Evolutionary conservation across 1,139 yeast genomes (phyloP).

Genomic region (Nakaseomyces uthaithaninus): DNA sequence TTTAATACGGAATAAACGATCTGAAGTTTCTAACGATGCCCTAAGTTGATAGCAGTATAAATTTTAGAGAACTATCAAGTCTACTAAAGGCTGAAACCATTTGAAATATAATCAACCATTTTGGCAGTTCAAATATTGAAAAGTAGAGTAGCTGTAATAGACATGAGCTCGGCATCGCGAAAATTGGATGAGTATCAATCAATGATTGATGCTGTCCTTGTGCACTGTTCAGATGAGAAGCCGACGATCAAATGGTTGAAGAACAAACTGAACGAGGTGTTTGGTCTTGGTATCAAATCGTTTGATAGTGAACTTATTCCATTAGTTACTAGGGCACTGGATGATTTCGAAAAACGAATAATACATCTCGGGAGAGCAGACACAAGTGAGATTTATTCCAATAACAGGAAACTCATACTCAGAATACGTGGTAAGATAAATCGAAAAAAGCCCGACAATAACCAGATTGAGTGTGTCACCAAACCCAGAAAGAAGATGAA

Average conservation of each 20-base stretch:
- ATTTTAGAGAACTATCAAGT: too few species aligned
- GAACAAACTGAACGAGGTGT: slow-evolving; percentile 1
- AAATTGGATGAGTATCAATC: slow-evolving; percentile 2
- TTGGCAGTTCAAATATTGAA: too few species aligned
- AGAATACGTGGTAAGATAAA: neutral
- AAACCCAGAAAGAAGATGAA: neutral
- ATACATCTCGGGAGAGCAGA: neutral
- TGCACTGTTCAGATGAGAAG: slow-evolving; percentile 1
- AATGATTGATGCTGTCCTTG: slow-evolving; percentile 4
- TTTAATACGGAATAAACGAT: too few species aligned
- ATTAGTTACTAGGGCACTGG: neutral
- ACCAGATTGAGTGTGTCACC: too few species aligned
- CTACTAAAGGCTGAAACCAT: too few species aligned
- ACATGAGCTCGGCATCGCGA: neutral
- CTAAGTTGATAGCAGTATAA: too few species aligned
- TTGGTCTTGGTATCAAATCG: slow-evolving; percentile 2
- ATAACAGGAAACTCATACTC: neutral
- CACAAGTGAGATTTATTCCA: neutral
- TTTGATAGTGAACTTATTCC: neutral
- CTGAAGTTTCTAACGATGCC: too few species aligned
- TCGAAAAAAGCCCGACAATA: too few species aligned
- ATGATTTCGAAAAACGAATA: neutral
- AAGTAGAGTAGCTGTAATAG: neutral
- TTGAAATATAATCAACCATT: too few species aligned
- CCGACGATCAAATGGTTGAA: neutral